Evolutionary conservation across 2,329 filamentous ascomycete genomes (phyloP), one percentile per base, ranked within the genome.

Genomic region (Septoria petroselini): DNA sequence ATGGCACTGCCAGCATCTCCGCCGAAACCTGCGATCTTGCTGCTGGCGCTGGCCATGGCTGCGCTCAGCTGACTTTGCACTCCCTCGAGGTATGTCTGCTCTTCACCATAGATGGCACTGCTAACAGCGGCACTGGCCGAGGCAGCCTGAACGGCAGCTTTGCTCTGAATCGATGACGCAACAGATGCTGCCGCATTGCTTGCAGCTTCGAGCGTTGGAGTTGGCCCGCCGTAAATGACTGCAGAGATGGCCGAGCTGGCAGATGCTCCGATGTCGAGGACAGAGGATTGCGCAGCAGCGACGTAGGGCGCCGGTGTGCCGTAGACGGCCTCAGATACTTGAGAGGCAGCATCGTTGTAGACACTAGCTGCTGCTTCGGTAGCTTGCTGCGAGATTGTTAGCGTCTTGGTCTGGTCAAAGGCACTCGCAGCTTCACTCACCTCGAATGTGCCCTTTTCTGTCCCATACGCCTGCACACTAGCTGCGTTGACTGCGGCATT

Each of bases 401-500:
- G 52, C 18, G 21, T 37, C 17, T 18, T 41, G 9, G 11, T 39
- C 27, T 18, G 43, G 11, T 7, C 25, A 11, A n/a, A 30, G n/a
- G 12, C 9, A 8, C 7, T 42, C 21, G 18, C n/a, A 17, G 7
- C 7, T 15, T 14, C 15, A 50, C 52, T 15, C 42, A 54, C 55
- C 59, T 82, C 80, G 21, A 73, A 70, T 2, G 69, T 68, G 21
- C 78, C 76, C 62, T 79, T 80, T 15, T 70, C 67, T 1, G 76
- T 76, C 34, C 80, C 81, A 58, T 84, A 83, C 14, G 82, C 65
- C 38, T 80, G 78, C 8, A 73, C 65, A 38, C 76, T 81, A 1
- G 79, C 81, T 35, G 78, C 80, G 38, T 78, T 75, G 6, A 84
- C 76, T n/a, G 77, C 80, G 17, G 76, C 70, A 42, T 81, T 74